Conservation (phyloP, 768 basidiomycete genomes). For the Calocera viscosa region DNA sequence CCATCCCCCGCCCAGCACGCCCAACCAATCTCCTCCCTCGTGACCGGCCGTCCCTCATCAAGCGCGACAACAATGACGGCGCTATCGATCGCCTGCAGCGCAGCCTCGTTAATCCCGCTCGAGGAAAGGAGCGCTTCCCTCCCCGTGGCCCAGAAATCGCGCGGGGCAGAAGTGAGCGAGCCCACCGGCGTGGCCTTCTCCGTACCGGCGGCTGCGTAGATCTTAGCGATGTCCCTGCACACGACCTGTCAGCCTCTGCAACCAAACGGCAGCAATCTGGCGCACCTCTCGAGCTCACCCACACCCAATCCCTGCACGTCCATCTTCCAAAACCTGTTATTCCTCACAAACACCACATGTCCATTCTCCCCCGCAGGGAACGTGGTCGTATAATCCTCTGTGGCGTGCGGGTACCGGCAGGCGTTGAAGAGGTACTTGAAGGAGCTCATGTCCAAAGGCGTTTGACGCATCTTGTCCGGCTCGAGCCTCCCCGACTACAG, state of each 20-base stretch:
- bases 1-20: conserved; percentile 82
- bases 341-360: conserved; percentile 81
- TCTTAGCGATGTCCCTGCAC: conserved; percentile 49
- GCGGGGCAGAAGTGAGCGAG: conserved; percentile 74
- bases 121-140: conserved; percentile 51
- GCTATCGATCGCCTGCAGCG: conserved; percentile 72
- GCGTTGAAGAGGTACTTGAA: conserved; percentile 72
- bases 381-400: conserved; percentile 73
- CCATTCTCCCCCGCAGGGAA: conserved; percentile 64
- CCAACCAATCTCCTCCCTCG: conserved; percentile 72
- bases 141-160: conserved; percentile 74
- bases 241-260: neutral
- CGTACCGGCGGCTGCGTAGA: conserved; percentile 51
- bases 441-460: conserved; percentile 80
- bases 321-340: conserved; percentile 83
- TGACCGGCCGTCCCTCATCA: conserved; percentile 70
- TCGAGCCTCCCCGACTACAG: conserved; percentile 44
- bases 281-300: conserved; percentile 65
- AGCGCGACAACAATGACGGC: conserved; percentile 79
- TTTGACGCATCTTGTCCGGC: conserved; percentile 69
- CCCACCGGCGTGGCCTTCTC: conserved; percentile 46
- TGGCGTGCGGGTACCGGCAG: conserved; percentile 62
- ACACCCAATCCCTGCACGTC: conserved; percentile 61
- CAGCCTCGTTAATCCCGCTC: conserved; percentile 46
- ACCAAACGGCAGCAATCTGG: conserved; percentile 5